A percentile compares a stretch with the other conserved stretches of the same genome.
These are phyloP conservation scores for Skeletonema marinoi DNA, from an alignment of 108 stramenopile genomes.

Conservation along the genomic window DNA sequence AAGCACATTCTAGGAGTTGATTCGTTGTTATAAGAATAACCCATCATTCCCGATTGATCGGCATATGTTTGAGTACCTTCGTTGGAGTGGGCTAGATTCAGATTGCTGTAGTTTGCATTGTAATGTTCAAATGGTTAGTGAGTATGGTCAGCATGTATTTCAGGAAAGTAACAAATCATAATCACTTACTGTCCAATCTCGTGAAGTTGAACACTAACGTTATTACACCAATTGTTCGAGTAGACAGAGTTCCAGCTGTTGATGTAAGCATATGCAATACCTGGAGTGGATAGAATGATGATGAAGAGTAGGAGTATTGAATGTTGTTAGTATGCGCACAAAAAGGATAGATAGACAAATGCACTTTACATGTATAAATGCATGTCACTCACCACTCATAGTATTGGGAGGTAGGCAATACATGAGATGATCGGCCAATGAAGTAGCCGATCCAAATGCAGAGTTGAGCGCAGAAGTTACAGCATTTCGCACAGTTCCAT, in stretches of 20 bases:
- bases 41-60: constrained; percentile 48
- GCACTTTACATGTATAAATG: not conserved
- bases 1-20: constrained; percentile 55
- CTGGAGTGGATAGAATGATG: not conserved
- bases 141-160: not conserved
- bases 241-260: constrained; percentile 34
- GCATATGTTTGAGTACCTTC: constrained; percentile 32
- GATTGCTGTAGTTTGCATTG: constrained; percentile 54
- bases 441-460: constrained; percentile 23
- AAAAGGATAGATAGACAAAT: not conserved
- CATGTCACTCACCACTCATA: constrained; percentile 16
- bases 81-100: constrained; percentile 51
- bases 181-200: constrained; percentile 4
- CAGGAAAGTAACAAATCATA: not conserved
- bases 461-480: constrained; percentile 20
- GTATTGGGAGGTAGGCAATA: constrained; percentile 59
- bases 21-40: constrained; percentile 23
- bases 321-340: not conserved
- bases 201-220: constrained; percentile 10
- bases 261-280: constrained; percentile 41
- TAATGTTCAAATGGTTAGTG: not conserved
- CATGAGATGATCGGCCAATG: constrained; percentile 61
- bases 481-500: constrained; percentile 8
- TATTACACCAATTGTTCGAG: constrained; percentile 29
- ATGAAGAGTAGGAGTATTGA: not conserved